These are phyloP conservation scores for Arctium minus DNA, from an alignment of 129 eudicot genomes.

Conservation along the genomic window DNA sequence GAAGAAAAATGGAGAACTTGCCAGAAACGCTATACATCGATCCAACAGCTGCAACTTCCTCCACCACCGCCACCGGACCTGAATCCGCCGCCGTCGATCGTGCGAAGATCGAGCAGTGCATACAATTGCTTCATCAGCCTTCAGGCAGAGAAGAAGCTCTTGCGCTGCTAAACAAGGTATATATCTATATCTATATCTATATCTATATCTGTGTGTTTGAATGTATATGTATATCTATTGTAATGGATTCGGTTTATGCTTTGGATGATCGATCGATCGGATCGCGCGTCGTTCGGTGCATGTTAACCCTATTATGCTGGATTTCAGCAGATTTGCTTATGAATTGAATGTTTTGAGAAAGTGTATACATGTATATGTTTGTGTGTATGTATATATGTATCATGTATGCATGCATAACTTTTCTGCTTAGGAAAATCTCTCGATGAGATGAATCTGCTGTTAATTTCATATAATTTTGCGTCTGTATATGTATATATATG, in stretches of 20 bases:
- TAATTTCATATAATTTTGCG: too few species aligned
- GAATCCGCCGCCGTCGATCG: not conserved
- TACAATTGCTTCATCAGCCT: conserved; percentile 26
- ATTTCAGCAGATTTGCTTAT: not conserved
- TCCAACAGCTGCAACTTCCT: not conserved
- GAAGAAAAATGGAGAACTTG: conserved; percentile 33
- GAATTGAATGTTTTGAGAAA: not conserved
- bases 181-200: not conserved
- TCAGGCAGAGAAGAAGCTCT: conserved; percentile 29
- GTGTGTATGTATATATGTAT: not conserved
- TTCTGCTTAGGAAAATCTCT: not conserved
- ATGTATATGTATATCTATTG: not conserved
- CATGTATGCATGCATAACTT: not conserved
- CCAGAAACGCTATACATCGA: conserved; percentile 29
- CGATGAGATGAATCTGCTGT: not conserved
- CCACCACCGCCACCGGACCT: not conserved
- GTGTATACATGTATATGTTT: not conserved
- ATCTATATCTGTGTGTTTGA: not conserved
- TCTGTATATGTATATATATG: too few species aligned
- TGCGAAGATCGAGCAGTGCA: conserved; percentile 12
- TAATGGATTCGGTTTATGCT: not conserved
- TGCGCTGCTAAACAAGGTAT: conserved; percentile 23
- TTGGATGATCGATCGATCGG: not conserved
- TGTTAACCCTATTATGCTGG: not conserved
- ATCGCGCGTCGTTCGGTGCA: not conserved